phyloP scores from a whole-genome alignment of 2,329 filamentous ascomycete genomes.

The Epichloe aotearoae region DNA sequence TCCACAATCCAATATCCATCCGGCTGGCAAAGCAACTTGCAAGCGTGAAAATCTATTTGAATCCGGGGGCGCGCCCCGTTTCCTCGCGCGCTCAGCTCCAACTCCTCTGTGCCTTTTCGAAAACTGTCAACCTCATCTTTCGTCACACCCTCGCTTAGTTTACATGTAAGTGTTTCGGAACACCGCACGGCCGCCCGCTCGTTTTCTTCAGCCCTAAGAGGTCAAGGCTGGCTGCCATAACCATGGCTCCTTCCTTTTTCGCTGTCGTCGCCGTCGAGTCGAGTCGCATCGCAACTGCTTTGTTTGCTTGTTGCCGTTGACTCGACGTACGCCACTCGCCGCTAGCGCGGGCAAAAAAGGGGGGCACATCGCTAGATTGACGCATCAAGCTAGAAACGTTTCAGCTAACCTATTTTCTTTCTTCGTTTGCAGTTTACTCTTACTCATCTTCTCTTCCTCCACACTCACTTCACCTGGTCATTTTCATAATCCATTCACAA shows the following conservation, averaged over 20 bases:
- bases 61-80: not conserved
- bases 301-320: not conserved
- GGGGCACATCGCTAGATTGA: not conserved
- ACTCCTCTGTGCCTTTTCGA: not conserved
- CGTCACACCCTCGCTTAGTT: conserved; percentile 1
- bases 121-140: not conserved
- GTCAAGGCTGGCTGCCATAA: not conserved
- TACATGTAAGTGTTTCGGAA: not conserved
- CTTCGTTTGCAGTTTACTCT: not conserved
- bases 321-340: not conserved
- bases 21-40: not conserved
- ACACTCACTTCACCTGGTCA: not conserved
- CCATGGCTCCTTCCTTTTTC: not conserved
- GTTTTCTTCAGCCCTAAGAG: not conserved
- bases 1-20: not conserved
- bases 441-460: not conserved
- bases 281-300: not conserved
- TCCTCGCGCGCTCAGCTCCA: not conserved
- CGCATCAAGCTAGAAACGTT: not conserved
- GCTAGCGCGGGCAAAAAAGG: too few species aligned
- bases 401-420: not conserved
- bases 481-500: conserved; percentile 12
- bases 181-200: not conserved
- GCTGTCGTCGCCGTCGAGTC: not conserved
- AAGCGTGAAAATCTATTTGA: conserved; percentile 4